Evolutionary conservation across 1,284 basidiomycete genomes (phyloP), one percentile per base, ranked within the genome.

Genomic region (Meira miltonrushii): DNA sequence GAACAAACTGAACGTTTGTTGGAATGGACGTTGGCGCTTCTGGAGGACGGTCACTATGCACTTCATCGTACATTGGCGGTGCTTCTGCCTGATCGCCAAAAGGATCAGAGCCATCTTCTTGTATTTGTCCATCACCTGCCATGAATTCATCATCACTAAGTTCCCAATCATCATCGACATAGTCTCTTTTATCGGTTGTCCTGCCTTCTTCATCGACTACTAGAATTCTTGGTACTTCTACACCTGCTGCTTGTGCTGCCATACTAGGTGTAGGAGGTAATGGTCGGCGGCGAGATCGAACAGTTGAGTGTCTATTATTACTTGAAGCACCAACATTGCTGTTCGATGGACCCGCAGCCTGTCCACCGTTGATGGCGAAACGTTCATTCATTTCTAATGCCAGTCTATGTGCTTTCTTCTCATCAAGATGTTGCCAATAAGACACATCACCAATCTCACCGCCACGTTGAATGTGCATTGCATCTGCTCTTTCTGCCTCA

Each of bases 1-100:
- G 38, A 2, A 19, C 50, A 37, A 54, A 43, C 19, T 39, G 52
- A 2, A 56, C 33, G 41, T 58, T 50, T 10, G 21, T 49, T 2
- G 57, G 55, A 28, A 54, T 54, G n/a, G 43, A 38, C 15, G 15
- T 41, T 23, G 60, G 55, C 2, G 60, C 53, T 25, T 59, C 58
- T 39, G 59, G 57, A 11, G 57, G 59, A 13, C 56, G 43, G 33
- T 62, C 52, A 15, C 39, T 19, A 17, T 43, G 15, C 12, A 55
- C 50, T 38, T 54, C 40, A 19, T 56, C 58, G 43, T 62, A 62
- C 23, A 37, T 28, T 3, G 60, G 60, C 25, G 60, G 60, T n/a
- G 60, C 60, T 44, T 62, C 60, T 11, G 60, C 60, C 15, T 13
- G 37, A 38, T 62, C 60, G 11, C 37, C 58, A 46, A 62, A 62